A percentile compares a stretch with the other conserved stretches of the same genome.
phyloP scores from a whole-genome alignment of 495 filamentous ascomycete genomes.

The Bacidia rubella region DNA sequence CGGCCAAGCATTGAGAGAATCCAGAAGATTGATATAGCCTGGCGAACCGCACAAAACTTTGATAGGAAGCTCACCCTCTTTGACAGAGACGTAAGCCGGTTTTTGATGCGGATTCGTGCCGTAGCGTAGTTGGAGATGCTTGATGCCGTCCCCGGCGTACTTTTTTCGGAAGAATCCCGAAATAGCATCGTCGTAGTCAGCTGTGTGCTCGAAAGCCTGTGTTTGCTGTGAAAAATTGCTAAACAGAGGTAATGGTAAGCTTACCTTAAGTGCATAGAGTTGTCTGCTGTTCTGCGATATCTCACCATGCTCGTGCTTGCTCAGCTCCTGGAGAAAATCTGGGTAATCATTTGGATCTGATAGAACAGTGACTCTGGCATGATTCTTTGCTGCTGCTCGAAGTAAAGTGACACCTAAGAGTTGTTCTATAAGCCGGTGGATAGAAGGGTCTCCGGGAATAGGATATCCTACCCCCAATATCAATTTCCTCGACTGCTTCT shows the following conservation, averaged over 20 bases:
- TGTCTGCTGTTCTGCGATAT: conserved; percentile 72
- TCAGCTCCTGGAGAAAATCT: conserved; percentile 81
- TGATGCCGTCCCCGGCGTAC: conserved; percentile 72
- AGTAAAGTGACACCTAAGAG: conserved; percentile 73
- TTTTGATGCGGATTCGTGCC: conserved; percentile 97
- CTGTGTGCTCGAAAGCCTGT: conserved; percentile 74
- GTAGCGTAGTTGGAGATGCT: conserved; percentile 80
- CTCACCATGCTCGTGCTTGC: conserved; percentile 73
- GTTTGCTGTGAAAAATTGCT: not conserved
- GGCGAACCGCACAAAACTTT: conserved; percentile 87
- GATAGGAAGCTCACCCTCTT: conserved; percentile 69
- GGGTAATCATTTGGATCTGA: conserved; percentile 88
- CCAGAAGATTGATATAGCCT: conserved; percentile 93
- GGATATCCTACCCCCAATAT: conserved; percentile 49
- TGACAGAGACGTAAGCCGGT: conserved; percentile 71
- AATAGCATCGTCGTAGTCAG: conserved; percentile 89
- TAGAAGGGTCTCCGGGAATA: not conserved
- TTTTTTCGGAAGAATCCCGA: conserved; percentile 94
- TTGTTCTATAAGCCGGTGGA: not conserved
- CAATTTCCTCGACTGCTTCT: conserved; percentile 96
- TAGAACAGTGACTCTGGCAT: conserved; percentile 83
- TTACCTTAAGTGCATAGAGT: conserved; percentile 78
- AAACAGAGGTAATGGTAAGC: not conserved
- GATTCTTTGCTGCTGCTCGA: conserved; percentile 95
- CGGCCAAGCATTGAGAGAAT: conserved; percentile 92